Conservation (phyloP, 2,329 filamentous ascomycete species). For the Fusarium subglutinans region DNA sequence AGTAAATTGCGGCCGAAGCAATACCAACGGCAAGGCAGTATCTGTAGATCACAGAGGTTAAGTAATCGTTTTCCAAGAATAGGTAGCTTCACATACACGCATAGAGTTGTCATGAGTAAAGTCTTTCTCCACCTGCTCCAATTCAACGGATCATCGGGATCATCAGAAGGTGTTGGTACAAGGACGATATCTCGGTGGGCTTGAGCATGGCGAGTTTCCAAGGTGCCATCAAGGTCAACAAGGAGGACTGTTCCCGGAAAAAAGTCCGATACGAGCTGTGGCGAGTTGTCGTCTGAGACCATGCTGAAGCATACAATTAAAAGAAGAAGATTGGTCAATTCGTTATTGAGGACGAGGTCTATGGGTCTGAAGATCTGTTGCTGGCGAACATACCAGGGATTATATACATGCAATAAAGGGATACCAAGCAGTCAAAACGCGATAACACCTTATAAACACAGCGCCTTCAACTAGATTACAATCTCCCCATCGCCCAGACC, state of each 20-base stretch:
- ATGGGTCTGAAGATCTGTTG: not conserved
- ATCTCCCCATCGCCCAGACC: too few relatives aligned
- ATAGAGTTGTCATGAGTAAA: not conserved
- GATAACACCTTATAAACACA: not conserved
- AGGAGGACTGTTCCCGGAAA: not conserved
- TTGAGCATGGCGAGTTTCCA: not conserved
- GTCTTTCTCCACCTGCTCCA: not conserved
- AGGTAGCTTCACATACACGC: not conserved
- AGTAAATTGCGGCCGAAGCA: not conserved
- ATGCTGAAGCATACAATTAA: not conserved
- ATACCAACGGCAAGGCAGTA: not conserved
- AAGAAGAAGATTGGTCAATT: not conserved
- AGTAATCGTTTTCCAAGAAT: not conserved
- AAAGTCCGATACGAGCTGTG: accelerated
- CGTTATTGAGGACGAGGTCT: not conserved
- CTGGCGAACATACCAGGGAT: not conserved
- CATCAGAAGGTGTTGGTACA: not conserved
- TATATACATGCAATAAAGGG: not conserved
- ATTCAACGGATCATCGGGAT: not conserved
- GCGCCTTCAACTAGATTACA: not conserved
- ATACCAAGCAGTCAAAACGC: not conserved
- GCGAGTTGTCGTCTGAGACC: not conserved
- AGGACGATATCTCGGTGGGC: not conserved
- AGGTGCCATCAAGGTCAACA: not conserved
- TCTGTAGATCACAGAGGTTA: accelerated